Evolutionary conservation across 148 eudicot species (phyloP).

Genomic region (Silene latifolia): DNA sequence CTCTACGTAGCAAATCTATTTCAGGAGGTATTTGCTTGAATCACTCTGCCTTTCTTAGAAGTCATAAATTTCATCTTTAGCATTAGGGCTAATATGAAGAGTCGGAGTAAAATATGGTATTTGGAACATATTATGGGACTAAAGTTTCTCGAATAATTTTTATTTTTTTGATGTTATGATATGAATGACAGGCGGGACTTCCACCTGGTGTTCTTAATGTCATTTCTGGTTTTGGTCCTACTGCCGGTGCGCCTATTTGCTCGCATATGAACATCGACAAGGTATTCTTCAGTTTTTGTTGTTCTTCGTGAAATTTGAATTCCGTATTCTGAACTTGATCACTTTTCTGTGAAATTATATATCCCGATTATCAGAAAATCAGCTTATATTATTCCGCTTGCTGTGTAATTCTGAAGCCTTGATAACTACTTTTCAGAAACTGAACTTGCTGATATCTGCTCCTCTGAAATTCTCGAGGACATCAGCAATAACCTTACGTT

Average conservation of each 20-base stretch:
- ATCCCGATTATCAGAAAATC: background rate
- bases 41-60: background rate
- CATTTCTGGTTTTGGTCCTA: slow-evolving; percentile 56
- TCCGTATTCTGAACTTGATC: background rate
- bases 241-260: slow-evolving; percentile 61
- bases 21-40: slow-evolving; percentile 41
- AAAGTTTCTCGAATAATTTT: too few relatives aligned
- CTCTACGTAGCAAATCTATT: slow-evolving; percentile 49
- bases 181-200: slow-evolving; percentile 47
- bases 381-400: too few relatives aligned
- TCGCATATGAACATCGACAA: slow-evolving; percentile 64
- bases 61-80: too few relatives aligned
- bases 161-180: background rate
- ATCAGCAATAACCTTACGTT: background rate
- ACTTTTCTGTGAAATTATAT: background rate
- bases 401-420: background rate
- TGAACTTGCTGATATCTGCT: background rate
- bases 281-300: slow-evolving; percentile 25
- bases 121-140: too few relatives aligned
- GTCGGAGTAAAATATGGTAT: too few relatives aligned
- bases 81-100: too few relatives aligned
- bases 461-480: background rate
- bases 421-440: background rate
- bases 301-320: background rate
- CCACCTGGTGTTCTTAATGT: slow-evolving; percentile 64